These are phyloP conservation scores for Thermomucor indicae-seudaticae DNA, from an alignment of 371 early-diverging fungal species.

Conservation along the genomic window DNA sequence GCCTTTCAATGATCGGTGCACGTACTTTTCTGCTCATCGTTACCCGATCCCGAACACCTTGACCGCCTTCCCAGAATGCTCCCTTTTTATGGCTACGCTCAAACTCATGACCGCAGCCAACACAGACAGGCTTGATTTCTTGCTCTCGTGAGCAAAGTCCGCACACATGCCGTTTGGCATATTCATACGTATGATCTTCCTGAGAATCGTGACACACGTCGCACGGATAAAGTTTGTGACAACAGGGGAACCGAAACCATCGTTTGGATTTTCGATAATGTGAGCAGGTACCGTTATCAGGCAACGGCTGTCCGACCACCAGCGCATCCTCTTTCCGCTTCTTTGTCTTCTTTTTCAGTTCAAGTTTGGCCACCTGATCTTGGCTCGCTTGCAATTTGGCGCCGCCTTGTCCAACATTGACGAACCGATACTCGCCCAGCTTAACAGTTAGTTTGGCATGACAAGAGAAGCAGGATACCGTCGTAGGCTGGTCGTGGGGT, in stretches of 20 bases:
- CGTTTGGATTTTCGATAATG: constrained; percentile 93
- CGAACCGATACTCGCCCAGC: constrained; percentile 47
- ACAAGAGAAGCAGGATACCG: constrained; percentile 53
- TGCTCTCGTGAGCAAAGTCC: constrained; percentile 92
- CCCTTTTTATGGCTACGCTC: constrained; percentile 38
- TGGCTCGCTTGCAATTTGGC: constrained; percentile 28
- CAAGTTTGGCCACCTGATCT: constrained; percentile 18
- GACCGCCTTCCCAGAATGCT: constrained; percentile 97
- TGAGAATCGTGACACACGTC: constrained; percentile 90
- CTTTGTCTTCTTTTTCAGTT: constrained; percentile 41
- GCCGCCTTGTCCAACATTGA: constrained; percentile 43
- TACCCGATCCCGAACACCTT: constrained; percentile 79
- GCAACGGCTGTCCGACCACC: constrained; percentile 70
- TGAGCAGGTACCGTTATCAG: constrained; percentile 82
- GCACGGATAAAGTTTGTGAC: constrained; percentile 76
- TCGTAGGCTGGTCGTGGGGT: constrained; percentile 27
- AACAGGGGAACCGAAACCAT: constrained; percentile 97
- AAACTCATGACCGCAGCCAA: constrained; percentile 77
- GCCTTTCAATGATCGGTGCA: background rate
- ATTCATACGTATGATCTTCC: constrained; percentile 63
- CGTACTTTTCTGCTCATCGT: constrained; percentile 82
- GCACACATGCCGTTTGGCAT: constrained; percentile 89
- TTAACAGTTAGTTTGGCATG: constrained; percentile 42
- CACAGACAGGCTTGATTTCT: constrained; percentile 32
- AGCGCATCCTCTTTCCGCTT: constrained; percentile 38